Percentiles rank a stretch among this genome's conserved stretches.
phyloP scores from a whole-genome alignment of 805 yeast species.

The Lipomyces chichibuensis region DNA sequence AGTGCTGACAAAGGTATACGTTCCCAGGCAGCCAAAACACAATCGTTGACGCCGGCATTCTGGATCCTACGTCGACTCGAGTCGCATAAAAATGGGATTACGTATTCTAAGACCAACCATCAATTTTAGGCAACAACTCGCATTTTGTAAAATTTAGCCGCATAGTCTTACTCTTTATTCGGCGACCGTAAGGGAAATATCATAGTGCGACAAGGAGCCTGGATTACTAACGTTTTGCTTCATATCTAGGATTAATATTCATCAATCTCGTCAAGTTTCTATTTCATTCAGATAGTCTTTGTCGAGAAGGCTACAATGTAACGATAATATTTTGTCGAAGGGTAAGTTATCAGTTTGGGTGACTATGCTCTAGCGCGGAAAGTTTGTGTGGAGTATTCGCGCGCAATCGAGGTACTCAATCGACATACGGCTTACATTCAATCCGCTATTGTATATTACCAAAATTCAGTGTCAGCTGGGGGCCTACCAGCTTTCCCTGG shows the following conservation, averaged over 20 bases:
- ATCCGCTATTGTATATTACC: neutral
- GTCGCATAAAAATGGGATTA: too few relatives aligned
- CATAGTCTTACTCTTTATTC: neutral
- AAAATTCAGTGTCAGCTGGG: neutral
- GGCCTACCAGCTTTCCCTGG: neutral
- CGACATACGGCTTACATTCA: neutral
- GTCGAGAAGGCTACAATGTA: neutral
- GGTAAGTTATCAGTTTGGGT: too few relatives aligned
- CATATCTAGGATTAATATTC: too few relatives aligned
- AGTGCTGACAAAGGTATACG: too few relatives aligned
- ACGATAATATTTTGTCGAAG: too few relatives aligned
- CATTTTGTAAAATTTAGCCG: neutral
- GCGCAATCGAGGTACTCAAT: neutral
- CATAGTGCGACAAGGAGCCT: neutral
- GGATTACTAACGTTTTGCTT: neutral
- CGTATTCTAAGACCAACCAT: too few relatives aligned
- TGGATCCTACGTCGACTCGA: too few relatives aligned
- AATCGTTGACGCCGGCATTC: too few relatives aligned
- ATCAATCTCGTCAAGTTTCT: neutral
- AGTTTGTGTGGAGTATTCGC: neutral
- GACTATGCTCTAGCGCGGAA: neutral
- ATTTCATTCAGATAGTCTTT: neutral
- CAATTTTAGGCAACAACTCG: neutral
- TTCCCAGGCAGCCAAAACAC: too few relatives aligned
- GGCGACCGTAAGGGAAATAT: neutral